phyloP scores from a whole-genome alignment of 306 rosid genomes.

The Quercus engelmannii region DNA sequence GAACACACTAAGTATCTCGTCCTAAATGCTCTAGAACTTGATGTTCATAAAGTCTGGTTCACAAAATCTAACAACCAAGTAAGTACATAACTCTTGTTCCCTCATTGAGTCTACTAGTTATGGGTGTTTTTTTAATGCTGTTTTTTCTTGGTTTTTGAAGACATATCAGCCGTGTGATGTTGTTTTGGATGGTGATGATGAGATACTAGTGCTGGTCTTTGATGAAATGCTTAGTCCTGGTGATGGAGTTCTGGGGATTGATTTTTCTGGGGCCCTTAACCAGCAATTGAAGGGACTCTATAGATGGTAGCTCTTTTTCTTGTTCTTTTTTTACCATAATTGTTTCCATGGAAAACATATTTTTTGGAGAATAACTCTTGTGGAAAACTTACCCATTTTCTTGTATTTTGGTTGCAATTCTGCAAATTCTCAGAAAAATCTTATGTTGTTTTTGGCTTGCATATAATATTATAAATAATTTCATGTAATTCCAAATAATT shows the following conservation, averaged over 20 bases:
- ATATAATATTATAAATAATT: too few relatives aligned
- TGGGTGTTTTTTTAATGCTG: neutral
- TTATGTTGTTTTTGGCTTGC: too few relatives aligned
- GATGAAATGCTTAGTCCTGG: conserved; percentile 45
- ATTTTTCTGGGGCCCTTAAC: conserved; percentile 57
- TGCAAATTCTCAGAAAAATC: too few relatives aligned
- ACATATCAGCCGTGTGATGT: conserved; percentile 37
- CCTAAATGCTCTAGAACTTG: conserved; percentile 54
- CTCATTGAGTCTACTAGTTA: neutral
- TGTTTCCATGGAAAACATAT: too few relatives aligned
- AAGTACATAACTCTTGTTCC: conserved; percentile 20
- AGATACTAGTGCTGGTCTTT: conserved; percentile 52
- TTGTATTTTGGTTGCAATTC: too few relatives aligned
- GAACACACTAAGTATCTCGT: conserved; percentile 42
- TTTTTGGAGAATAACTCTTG: too few relatives aligned
- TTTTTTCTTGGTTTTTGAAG: conserved; percentile 19
- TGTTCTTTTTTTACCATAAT: neutral
- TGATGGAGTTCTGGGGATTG: conserved; percentile 50
- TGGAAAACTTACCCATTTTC: too few relatives aligned
- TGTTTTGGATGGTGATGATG: conserved; percentile 50
- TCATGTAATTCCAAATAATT: too few relatives aligned
- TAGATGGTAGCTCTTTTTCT: conserved; percentile 32
- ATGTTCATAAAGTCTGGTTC: conserved; percentile 37
- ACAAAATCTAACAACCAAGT: conserved; percentile 42
- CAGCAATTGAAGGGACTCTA: conserved; percentile 53